phyloP scores from a whole-genome alignment of 2,329 filamentous ascomycete species.

The Paraphaeosphaeria sporulosa region DNA sequence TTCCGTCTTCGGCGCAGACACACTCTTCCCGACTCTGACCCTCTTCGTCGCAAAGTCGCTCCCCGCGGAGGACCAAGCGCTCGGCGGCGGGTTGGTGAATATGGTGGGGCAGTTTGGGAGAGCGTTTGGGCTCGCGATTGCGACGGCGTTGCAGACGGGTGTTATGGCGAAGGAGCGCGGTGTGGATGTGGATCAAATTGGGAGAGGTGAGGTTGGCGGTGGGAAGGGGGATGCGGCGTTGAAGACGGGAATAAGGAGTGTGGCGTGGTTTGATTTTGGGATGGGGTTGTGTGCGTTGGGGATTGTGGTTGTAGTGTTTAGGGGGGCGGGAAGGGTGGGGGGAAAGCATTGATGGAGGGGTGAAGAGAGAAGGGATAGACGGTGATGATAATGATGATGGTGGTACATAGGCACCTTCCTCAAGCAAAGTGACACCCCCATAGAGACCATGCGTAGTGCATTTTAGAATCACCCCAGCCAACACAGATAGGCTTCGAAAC shows the following conservation, averaged over 20 bases:
- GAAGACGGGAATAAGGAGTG: conserved; percentile 48
- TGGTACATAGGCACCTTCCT: no score
- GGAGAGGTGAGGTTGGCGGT: conserved; percentile 25
- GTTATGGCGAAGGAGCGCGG: conserved; percentile 50
- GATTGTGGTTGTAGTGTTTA: conserved; percentile 43
- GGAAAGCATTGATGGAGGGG: conserved; percentile 21
- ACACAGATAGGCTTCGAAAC: no score
- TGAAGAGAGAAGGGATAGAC: background rate
- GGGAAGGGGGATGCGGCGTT: conserved; percentile 36
- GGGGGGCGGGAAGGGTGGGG: conserved; percentile 33
- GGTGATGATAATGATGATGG: background rate
- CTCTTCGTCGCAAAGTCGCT: conserved; percentile 71
- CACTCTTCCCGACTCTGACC: conserved; percentile 69
- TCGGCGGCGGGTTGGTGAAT: conserved; percentile 74
- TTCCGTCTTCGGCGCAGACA: conserved; percentile 71
- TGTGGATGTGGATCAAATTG: conserved; percentile 36
- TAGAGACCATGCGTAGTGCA: no score
- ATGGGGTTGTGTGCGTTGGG: conserved; percentile 44
- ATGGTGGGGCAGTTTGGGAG: conserved; percentile 71
- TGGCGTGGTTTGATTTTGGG: conserved; percentile 52
- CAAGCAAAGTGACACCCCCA: no score
- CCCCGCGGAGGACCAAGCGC: conserved; percentile 68
- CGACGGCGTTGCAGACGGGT: conserved; percentile 70
- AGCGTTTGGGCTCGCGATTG: conserved; percentile 70
- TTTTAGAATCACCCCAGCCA: no score